Base-by-base conservation (phyloP, 495 filamentous ascomycete genomes). In the Hypoxylon perforatum region DNA sequence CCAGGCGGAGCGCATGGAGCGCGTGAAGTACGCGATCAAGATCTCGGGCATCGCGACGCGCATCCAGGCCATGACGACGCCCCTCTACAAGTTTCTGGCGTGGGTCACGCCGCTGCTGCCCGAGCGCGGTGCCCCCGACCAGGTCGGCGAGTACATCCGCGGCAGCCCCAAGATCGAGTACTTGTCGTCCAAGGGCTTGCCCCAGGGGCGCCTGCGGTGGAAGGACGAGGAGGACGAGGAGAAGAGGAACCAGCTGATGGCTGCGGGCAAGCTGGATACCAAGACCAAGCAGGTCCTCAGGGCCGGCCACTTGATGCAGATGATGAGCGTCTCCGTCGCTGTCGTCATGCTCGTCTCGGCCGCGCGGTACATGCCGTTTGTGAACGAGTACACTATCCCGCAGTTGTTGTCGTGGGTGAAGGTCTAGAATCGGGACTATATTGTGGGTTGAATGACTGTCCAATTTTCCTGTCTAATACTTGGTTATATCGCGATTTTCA, bases 81-180 rank as follows among this genome's bases (percentile, higher is more conserved):
- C 19, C 7, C 44, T 23, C 3, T 46, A 46, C 44, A 46, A 23
- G 44, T 19, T 46, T 7, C 15, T 7, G 7, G 44, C 44, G 19
- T 46, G 9, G 15, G 44, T 19, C 1, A 22, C 44, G 44, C 44
- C 44, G 18, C 21, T 17, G 44, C 19, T 46, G 44, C 44, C 44
- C 1, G 44, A 46, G 44, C 44, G 44, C 44, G 44, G 44, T 7
- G 44, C 44, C 19, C 44, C 44, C 18, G 44, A 46, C 44, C 17
- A 21, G 7, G 4, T 46, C 2, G 44, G 18, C 18, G 18, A 46
- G 18, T 46, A 46, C 19, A 46, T 46, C 19, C 17, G 44, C 2
- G 44, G 44, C 18, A 46, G 44, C 12, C 44, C 44, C 10, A 22
- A 21, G 44, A 17, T 46, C 12, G 44, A 46, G 7, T 46, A 46